phyloP scores from a whole-genome alignment of 2,329 filamentous ascomycete genomes.

The Clonostachys rhizophaga region DNA sequence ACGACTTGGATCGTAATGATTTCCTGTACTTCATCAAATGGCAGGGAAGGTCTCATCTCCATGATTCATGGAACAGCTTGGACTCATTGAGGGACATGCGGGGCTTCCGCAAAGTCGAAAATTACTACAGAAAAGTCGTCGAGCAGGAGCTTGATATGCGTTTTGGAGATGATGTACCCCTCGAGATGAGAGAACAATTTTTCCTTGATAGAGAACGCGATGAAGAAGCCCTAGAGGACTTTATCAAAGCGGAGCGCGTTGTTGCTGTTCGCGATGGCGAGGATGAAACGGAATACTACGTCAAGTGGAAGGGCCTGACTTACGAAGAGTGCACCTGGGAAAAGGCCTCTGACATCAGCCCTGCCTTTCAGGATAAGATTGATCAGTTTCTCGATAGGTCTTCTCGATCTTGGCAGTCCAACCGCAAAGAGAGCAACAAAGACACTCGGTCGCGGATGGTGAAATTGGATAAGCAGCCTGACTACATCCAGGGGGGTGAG shows the following conservation, averaged over 20 bases:
- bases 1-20: slow-evolving; percentile 62
- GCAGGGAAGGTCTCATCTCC: slow-evolving; percentile 92
- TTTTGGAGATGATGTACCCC: slow-evolving; percentile 70
- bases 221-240: slow-evolving; percentile 82
- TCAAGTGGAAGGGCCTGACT: slow-evolving; percentile 94
- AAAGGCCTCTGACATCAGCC: slow-evolving; percentile 65
- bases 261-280: slow-evolving; percentile 80
- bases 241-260: slow-evolving; percentile 87
- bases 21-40: slow-evolving; percentile 96
- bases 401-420: slow-evolving; percentile 74
- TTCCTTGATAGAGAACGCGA: slow-evolving; percentile 92
- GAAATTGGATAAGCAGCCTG: slow-evolving; percentile 74
- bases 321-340: slow-evolving; percentile 98
- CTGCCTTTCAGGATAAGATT: slow-evolving; percentile 81
- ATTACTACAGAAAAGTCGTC: slow-evolving; percentile 85
- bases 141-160: slow-evolving; percentile 74
- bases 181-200: slow-evolving; percentile 89
- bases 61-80: slow-evolving; percentile 90
- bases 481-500: slow-evolving; percentile 79
- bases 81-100: slow-evolving; percentile 71
- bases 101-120: slow-evolving; percentile 85
- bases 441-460: slow-evolving; percentile 70
- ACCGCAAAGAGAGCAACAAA: slow-evolving; percentile 70
- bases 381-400: slow-evolving; percentile 86
- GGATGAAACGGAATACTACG: slow-evolving; percentile 79